These are phyloP conservation scores for Nitzschia sp. DNA, from an alignment of 108 stramenopile species.

Conservation along the genomic window DNA sequence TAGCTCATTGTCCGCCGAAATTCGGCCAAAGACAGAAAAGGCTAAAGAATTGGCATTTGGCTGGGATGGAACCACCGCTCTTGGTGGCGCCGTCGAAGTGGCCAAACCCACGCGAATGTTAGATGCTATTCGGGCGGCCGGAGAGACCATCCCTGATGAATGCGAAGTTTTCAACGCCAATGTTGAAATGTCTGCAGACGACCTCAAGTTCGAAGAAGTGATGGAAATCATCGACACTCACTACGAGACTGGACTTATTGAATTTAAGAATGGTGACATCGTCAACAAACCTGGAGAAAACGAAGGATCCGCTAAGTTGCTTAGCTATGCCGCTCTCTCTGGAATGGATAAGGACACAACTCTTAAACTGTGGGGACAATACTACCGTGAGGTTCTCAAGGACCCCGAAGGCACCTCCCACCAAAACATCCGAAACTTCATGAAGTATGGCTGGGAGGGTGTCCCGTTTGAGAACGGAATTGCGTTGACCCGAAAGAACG, in stretches of 20 bases:
- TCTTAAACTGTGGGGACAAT: constrained; percentile 84
- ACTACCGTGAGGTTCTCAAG: constrained; percentile 83
- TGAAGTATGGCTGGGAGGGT: constrained; percentile 80
- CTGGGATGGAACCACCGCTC: constrained; percentile 88
- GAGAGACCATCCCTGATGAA: constrained; percentile 78
- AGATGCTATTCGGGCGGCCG: constrained; percentile 78
- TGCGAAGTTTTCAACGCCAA: constrained; percentile 85
- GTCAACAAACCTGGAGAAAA: constrained; percentile 83
- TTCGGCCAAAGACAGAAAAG: constrained; percentile 68
- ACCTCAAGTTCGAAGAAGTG: constrained; percentile 81
- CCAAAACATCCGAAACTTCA: constrained; percentile 88
- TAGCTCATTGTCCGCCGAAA: constrained; percentile 56
- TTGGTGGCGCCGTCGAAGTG: constrained; percentile 78
- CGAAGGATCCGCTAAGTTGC: constrained; percentile 80
- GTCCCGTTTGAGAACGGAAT: constrained; percentile 90
- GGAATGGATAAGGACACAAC: constrained; percentile 82
- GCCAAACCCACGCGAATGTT: constrained; percentile 81
- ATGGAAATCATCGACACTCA: constrained; percentile 76
- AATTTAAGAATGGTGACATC: constrained; percentile 87
- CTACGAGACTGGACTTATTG: constrained; percentile 75
- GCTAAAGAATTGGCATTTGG: constrained; percentile 62
- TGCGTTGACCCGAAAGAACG: constrained; percentile 76
- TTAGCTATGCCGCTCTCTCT: constrained; percentile 82
- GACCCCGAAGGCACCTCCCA: constrained; percentile 76
- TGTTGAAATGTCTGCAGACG: constrained; percentile 78